A percentile compares a stretch with the other conserved stretches of the same genome.
phyloP scores from a whole-genome alignment of 768 basidiomycete species.

The Tubosaeta brunneosetosa region DNA sequence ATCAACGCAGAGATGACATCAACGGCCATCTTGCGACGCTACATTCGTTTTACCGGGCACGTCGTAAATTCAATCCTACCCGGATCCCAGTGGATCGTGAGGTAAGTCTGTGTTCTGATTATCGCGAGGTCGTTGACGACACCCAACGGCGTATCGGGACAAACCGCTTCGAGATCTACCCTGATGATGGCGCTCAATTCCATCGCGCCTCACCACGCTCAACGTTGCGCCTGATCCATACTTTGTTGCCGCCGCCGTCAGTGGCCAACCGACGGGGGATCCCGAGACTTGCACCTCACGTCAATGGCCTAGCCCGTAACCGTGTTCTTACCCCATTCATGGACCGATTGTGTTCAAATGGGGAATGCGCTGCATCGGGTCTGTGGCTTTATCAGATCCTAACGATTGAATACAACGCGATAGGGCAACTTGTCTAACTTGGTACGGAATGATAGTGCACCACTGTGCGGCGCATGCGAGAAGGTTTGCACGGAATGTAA shows the following conservation, averaged over 20 bases:
- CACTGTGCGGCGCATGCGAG: slow-evolving; percentile 13
- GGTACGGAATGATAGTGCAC: slow-evolving; percentile 2
- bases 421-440: not conserved
- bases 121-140: not conserved
- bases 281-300: slow-evolving; percentile 29
- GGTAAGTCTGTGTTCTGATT: too few species aligned
- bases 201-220: not conserved
- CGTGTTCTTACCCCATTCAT: slow-evolving; percentile 35
- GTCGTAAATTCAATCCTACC: not conserved
- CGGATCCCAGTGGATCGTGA: too few species aligned
- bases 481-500: slow-evolving; percentile 13
- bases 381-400: not conserved
- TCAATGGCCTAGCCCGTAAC: slow-evolving; percentile 32
- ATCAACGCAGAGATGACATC: not conserved
- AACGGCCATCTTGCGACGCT: not conserved
- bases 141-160: not conserved
- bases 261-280: slow-evolving; percentile 4
- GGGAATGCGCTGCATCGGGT: not conserved
- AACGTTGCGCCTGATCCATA: not conserved
- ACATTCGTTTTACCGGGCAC: not conserved
- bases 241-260: slow-evolving; percentile 4
- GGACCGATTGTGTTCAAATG: not conserved
- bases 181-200: not conserved
- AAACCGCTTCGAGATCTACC: not conserved
- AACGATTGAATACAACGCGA: not conserved